Evolutionary conservation across 257 asterid genomes (phyloP), one percentile per base, ranked within the genome.

Genomic region (Phtheirospermum japonicum): DNA sequence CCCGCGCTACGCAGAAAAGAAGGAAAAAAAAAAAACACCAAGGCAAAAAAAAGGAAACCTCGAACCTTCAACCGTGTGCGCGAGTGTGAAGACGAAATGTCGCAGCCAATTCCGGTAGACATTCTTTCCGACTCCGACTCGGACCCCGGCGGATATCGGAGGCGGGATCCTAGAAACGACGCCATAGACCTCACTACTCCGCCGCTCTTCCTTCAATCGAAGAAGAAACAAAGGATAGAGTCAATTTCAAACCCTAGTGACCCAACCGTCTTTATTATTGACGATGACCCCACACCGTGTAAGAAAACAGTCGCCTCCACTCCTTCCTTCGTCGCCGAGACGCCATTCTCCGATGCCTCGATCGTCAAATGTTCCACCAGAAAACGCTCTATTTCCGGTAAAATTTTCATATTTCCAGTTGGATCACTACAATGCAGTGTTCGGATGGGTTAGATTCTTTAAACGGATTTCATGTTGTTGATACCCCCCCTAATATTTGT

Each of bases 151-250:
- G 74, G 46, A 5, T 14, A 12, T 31, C 74, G 85, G 52, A 49
- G 75, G 30, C 5, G 34, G 11, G 36, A 33, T 28, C n/a, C 52
- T 49, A 45, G 9, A 16, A 70, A 42, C 40, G 75, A 75, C 28
- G 30, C 83, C 70, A 71, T 86, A 56, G 96, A 84, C 76, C 89
- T 86, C 54, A 72, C 80, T 11, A 86, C 97, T 13, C 97, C 97
- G 13, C 75, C 82, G 14, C 63, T 75, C 8, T 57, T 64, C 48
- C 66, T 65, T 17, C 71, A 68, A 39, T 71, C 81, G 43, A 90
- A 79, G 74, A 86, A 89, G 85, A 89, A 86, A 61, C 93, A 63
- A 48, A 77, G 85, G 59, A 77, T 66, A 18, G 82, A 73, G 34
- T 50, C 58, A 7, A 18, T 58, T 55, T 34, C 79, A 31, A 77